These are phyloP conservation scores for Tuber umbilicatum DNA, from an alignment of 495 filamentous ascomycete genomes.

Conservation along the genomic window DNA sequence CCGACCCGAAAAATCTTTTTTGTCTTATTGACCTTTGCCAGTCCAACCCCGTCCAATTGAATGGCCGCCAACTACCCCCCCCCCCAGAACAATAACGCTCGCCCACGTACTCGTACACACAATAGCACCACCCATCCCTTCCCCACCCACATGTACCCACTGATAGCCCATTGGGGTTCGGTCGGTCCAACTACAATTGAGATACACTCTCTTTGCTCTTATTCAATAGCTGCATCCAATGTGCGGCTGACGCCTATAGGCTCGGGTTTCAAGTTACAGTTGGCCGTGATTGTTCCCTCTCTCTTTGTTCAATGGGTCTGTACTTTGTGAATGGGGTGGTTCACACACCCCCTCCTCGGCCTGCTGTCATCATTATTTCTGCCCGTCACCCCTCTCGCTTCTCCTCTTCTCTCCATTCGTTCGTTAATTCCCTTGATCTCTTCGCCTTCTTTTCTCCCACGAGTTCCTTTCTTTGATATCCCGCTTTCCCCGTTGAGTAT, in stretches of 20 bases:
- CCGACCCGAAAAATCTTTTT: background rate
- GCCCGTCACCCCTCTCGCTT: constrained; percentile 11
- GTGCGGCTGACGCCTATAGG: constrained; percentile 6
- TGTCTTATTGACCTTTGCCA: background rate
- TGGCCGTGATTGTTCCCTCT: constrained; percentile 22
- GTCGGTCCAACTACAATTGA: background rate
- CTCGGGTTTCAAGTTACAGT: background rate
- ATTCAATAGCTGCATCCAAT: background rate
- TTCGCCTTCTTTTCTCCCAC: constrained; percentile 1
- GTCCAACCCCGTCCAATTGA: background rate
- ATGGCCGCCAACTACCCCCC: background rate
- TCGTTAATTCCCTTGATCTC: background rate
- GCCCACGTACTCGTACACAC: constrained; percentile 6
- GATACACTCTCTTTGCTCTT: background rate
- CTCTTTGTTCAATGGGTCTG: constrained; percentile 33
- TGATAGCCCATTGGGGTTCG: background rate
- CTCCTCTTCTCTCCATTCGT: constrained; percentile 12
- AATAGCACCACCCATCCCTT: background rate
- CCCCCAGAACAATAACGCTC: constrained; percentile 2
- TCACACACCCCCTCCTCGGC: constrained; percentile 4
- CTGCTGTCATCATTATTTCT: constrained; percentile 27
- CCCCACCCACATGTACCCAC: background rate
- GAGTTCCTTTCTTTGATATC: background rate
- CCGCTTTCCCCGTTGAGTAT: background rate
- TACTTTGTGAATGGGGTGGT: constrained; percentile 7